Base-by-base conservation (phyloP, 371 early-diverging fungal genomes). In the Saksenaea oblongispora region DNA sequence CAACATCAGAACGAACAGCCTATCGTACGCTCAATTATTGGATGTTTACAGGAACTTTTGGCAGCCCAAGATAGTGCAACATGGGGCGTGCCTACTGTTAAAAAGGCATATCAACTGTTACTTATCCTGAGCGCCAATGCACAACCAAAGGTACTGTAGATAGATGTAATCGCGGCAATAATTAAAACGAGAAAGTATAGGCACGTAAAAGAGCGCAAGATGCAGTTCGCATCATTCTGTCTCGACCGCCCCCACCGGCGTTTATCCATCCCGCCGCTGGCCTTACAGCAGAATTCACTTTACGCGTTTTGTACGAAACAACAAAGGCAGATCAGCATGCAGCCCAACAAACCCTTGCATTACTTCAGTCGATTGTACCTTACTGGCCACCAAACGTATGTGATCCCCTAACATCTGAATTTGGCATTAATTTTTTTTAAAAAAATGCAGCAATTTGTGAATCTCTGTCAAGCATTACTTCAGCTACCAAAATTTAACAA, bases 161-260 rank as follows among this genome's bases (percentile, higher is more conserved):
- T 13, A 55, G n/a, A 41, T 34, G 58, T 35, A 36, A 15, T 8
- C 28, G 28, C 10, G 8, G 26, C n/a, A 51, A 44, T 22, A 47
- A 14, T 3, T 28, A 26, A 34, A 42, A n/a, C 22, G 18, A 54
- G 36, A 54, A 13, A 14, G 14, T 36, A n/a, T 42, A 74, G 71
- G 78, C 82, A 27, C 86, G 96, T 27, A 91, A 91, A 78, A 80
- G 89, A 59, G 95, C 95, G 24, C 94, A 92, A 64, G 96, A 95
- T 59, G 93, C 91, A 11, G 84, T 92, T 51, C 79, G 83, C 31
- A 73, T 75, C 18, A 82, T 96, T 41, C 74, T 95, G 36, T 74
- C 83, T 3, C 75, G 76, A 44, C 91, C 91, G 24, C 94, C 96
- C 36, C 85, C 92, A 24, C 93, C 95, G 15, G 78, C 85, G 55